A percentile compares a stretch with the other conserved stretches of the same genome.
Evolutionary conservation across 129 eudicot species (phyloP).

Genomic region (Logfia minima): DNA sequence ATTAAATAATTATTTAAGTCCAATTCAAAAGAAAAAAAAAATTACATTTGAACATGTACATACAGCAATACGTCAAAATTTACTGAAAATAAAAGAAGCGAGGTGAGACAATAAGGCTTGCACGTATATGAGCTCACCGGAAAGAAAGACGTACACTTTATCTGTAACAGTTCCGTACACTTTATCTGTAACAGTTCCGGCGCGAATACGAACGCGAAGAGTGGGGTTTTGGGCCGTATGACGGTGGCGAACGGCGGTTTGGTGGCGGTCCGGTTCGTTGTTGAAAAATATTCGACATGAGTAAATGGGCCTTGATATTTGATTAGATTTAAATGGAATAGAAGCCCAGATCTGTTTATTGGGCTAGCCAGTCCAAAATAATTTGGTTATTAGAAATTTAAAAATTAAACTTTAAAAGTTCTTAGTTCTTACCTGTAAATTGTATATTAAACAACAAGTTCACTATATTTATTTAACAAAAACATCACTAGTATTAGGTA

Average conservation of each 20-base stretch:
- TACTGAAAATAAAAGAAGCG: not conserved
- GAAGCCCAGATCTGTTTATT: not conserved
- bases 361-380: not conserved
- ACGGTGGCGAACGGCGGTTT: conserved; percentile 23
- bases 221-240: not conserved
- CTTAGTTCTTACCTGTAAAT: not conserved
- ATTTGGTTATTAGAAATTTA: not conserved
- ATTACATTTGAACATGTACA: not conserved
- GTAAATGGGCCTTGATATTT: not conserved
- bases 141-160: conserved; percentile 11
- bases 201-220: not conserved
- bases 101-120: not conserved
- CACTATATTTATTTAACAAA: too few relatives aligned
- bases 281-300: not conserved
- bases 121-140: not conserved
- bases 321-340: not conserved
- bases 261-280: not conserved
- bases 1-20: not conserved
- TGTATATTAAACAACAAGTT: too few relatives aligned
- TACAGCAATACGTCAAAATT: not conserved
- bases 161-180: conserved; percentile 17
- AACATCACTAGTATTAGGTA: too few relatives aligned
- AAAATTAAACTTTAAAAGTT: too few relatives aligned
- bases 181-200: conserved; percentile 13
- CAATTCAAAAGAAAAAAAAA: conserved; percentile 7